A percentile compares a stretch with the other conserved stretches of the same genome.
phyloP scores from a whole-genome alignment of 306 rosid genomes.

The Rosa rugosa region DNA sequence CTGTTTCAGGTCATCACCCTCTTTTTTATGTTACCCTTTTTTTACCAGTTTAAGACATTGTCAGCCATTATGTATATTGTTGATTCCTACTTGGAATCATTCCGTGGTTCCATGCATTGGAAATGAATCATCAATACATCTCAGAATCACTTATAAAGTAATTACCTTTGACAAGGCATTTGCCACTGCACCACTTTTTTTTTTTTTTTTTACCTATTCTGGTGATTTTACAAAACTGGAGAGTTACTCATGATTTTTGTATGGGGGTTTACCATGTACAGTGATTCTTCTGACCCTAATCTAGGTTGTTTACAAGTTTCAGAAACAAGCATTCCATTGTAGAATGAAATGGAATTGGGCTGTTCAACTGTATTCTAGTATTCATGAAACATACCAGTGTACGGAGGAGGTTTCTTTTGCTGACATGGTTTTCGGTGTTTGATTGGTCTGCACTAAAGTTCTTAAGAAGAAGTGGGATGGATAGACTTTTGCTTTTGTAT shows the following conservation, averaged over 20 bases:
- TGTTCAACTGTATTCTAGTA: neutral
- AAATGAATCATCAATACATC: neutral
- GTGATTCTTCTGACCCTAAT: neutral
- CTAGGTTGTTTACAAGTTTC: neutral
- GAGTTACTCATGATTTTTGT: neutral
- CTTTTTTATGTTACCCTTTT: neutral
- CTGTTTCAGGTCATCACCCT: slow-evolving; percentile 66
- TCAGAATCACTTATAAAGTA: neutral
- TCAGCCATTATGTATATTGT: neutral
- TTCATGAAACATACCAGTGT: neutral
- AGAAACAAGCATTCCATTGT: neutral
- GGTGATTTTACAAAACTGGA: neutral
- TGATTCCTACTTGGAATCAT: neutral
- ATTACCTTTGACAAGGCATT: neutral
- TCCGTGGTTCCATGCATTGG: neutral
- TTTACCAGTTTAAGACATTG: neutral
- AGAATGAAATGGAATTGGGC: neutral
- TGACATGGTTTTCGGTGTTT: neutral
- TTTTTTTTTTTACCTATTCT: neutral
- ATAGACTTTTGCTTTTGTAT: neutral
- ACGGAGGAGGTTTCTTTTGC: neutral
- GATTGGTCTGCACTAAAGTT: slow-evolving; percentile 3
- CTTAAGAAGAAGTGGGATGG: neutral
- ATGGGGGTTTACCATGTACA: neutral
- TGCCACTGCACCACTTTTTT: neutral